Conservation (phyloP, 2,329 filamentous ascomycete species). For the Sphaerostilbella broomeana region DNA sequence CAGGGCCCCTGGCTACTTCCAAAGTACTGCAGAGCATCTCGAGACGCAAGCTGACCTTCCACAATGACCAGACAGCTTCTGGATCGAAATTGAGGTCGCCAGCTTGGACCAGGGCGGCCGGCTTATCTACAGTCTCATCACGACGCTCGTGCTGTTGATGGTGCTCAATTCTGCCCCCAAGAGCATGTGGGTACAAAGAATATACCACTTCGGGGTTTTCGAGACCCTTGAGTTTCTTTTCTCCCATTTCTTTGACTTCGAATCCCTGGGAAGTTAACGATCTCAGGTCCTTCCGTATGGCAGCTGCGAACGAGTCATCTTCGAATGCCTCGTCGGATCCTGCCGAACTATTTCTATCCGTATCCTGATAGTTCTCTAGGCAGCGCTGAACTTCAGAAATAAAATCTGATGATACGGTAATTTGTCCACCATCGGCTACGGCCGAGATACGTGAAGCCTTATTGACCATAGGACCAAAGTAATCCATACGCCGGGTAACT, state of each 20-base stretch:
- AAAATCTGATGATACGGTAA: slow-evolving; percentile 94
- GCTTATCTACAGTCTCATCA: slow-evolving; percentile 44
- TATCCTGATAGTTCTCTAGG: slow-evolving; percentile 81
- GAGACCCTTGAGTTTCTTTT: slow-evolving; percentile 90
- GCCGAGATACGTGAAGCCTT: slow-evolving; percentile 89
- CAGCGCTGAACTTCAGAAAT: slow-evolving; percentile 92
- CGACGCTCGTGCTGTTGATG: slow-evolving; percentile 48
- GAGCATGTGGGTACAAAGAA: slow-evolving; percentile 84
- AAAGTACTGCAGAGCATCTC: slow-evolving; percentile 89
- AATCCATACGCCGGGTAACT: slow-evolving; percentile 96
- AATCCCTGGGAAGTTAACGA: slow-evolving; percentile 88
- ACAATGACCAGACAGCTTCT: slow-evolving; percentile 80
- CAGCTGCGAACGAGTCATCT: slow-evolving; percentile 65
- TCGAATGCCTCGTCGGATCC: slow-evolving; percentile 63
- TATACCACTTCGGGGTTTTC: slow-evolving; percentile 97
- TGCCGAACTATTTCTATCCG: slow-evolving; percentile 61
- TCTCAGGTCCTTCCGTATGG: slow-evolving; percentile 81
- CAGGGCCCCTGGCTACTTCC: slow-evolving; percentile 59
- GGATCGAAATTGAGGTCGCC: slow-evolving; percentile 71
- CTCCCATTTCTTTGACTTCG: slow-evolving; percentile 92
- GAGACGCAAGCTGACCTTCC: slow-evolving; percentile 79
- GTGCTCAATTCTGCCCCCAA: slow-evolving; percentile 71
- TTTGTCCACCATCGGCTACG: slow-evolving; percentile 93
- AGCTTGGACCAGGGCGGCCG: slow-evolving; percentile 55
- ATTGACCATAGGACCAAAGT: slow-evolving; percentile 99